A percentile compares a stretch with the other conserved stretches of the same genome.
Conservation (phyloP, 2,329 filamentous ascomycete genomes). For the Curvularia spicifera region DNA sequence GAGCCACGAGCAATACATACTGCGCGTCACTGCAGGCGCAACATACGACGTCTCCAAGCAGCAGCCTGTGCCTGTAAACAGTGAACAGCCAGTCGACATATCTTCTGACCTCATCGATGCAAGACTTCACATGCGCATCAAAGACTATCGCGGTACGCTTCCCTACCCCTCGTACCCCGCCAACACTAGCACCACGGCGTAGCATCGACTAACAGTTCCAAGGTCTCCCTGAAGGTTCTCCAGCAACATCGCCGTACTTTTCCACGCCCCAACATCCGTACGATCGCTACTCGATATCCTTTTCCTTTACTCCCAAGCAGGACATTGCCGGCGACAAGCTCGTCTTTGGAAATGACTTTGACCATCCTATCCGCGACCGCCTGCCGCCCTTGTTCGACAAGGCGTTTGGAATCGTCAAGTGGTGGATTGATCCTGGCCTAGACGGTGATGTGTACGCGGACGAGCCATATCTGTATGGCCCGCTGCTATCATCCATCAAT, state of each 20-base stretch:
- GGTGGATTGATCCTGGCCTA: constrained; percentile 88
- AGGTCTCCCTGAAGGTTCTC: constrained; percentile 76
- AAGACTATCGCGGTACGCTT: constrained; percentile 60
- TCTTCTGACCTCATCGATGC: constrained; percentile 68
- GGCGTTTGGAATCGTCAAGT: constrained; percentile 83
- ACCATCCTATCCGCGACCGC: constrained; percentile 83
- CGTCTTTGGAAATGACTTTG: constrained; percentile 95
- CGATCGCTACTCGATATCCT: constrained; percentile 85
- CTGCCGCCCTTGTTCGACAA: constrained; percentile 86
- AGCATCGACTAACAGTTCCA: neutral
- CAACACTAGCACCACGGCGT: neutral
- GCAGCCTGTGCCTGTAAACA: constrained; percentile 76
- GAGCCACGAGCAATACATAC: constrained; percentile 70
- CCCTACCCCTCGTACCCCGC: neutral
- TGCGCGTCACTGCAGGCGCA: constrained; percentile 82
- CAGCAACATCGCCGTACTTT: constrained; percentile 79
- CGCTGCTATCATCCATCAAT: constrained; percentile 81
- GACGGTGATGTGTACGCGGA: constrained; percentile 91
- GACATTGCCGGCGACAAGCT: constrained; percentile 73
- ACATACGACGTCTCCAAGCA: constrained; percentile 77
- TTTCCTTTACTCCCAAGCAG: constrained; percentile 76
- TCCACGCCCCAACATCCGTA: constrained; percentile 68
- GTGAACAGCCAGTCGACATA: constrained; percentile 66
- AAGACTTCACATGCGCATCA: constrained; percentile 76
- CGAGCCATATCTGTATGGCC: constrained; percentile 83